Evolutionary conservation across 2,329 filamentous ascomycete genomes (phyloP), one percentile per base, ranked within the genome.

Genomic region (Alternaria postmessia): DNA sequence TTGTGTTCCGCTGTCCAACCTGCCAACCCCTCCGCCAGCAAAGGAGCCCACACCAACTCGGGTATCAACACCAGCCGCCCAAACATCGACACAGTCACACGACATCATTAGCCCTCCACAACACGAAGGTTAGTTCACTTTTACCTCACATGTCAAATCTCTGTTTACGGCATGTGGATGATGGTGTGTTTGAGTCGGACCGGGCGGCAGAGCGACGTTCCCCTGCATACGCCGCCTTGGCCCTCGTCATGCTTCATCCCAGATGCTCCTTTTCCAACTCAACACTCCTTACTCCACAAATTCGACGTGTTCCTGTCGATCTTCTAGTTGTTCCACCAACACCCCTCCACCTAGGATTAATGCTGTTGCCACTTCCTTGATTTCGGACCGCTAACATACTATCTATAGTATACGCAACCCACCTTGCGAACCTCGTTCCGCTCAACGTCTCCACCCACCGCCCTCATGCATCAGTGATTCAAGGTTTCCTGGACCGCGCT

Each of bases 11-110:
- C 67, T 79, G 41, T 79, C 77, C 32, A 78, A 75, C 64, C 67
- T 80, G 22, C 78, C 78, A 7, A 80, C 78, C 16, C 78, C 78
- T 57, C 78, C 78, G n/a, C 75, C 75, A 20, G 68, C 67, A 53
- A 76, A 73, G 65, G 67, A 73, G 61, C 64, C 65, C 49, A 60
- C 64, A 42, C 52, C 62, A 36, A 54, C 53, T 39, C 42, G 52
- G 39, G 43, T 47, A 52, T 53, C 60, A 44, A 47, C 61, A 53
- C 54, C 61, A 54, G 24, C 51, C 48, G 48, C 64, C 51, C 34
- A 42, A 26, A 49, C 51, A 20, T 44, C 26, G 38, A 44, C 42
- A 28, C 43, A 47, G 46, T 18, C 59, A 48, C 39, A 55, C 54
- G 39, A 59, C 57, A 47, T 30, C 16, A 44, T 32, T 34, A 55